These are phyloP conservation scores for Carex scoparia DNA, from an alignment of 176 grass and related monocot genomes.

Conservation along the genomic window DNA sequence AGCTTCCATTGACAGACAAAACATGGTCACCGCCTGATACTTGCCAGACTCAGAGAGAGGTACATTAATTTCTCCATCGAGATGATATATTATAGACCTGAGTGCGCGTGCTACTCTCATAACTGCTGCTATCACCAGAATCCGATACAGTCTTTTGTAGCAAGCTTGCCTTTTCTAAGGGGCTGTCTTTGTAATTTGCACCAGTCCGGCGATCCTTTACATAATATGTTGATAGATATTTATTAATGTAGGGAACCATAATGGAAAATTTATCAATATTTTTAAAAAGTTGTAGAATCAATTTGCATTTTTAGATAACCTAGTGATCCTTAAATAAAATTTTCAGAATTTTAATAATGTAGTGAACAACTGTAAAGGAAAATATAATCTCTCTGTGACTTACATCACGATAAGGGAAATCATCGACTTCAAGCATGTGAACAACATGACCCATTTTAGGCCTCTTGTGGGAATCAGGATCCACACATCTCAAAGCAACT, in stretches of 20 bases:
- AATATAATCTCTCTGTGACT: constrained; percentile 4
- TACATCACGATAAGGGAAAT: constrained; percentile 92
- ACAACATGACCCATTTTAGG: constrained; percentile 98
- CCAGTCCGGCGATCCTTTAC: constrained; percentile 57
- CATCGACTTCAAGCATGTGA: constrained; percentile 97
- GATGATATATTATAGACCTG: constrained; percentile 34
- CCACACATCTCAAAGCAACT: constrained; percentile 82
- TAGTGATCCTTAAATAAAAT: neutral
- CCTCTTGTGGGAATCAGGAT: constrained; percentile 86
- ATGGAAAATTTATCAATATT: neutral
- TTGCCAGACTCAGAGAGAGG: neutral
- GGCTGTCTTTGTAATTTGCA: constrained; percentile 38
- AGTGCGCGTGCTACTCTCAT: constrained; percentile 45
- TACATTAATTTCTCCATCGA: constrained; percentile 30
- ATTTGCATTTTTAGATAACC: neutral
- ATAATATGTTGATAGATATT: neutral
- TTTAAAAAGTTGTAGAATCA: neutral
- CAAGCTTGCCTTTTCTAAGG: constrained; percentile 40
- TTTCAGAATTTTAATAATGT: neutral
- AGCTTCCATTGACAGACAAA: neutral
- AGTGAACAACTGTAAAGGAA: neutral
- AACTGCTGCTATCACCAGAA: constrained; percentile 42
- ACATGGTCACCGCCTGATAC: neutral
- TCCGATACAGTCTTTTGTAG: constrained; percentile 22
- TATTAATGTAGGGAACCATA: neutral